These are phyloP conservation scores for Podaxis mareebaensis DNA, from an alignment of 768 basidiomycete genomes.

Conservation along the genomic window DNA sequence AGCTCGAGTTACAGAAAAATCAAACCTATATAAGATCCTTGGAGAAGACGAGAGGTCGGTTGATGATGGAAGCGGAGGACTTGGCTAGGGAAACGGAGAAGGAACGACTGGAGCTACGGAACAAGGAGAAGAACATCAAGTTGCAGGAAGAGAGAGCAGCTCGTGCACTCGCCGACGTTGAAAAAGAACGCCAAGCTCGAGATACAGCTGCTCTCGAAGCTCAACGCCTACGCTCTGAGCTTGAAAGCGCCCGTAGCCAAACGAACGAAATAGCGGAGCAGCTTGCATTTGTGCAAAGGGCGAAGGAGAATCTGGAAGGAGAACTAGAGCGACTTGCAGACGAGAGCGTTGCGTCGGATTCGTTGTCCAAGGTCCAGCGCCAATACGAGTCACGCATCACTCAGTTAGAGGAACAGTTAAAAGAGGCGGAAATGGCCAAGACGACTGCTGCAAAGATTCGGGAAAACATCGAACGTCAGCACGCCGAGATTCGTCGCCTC, in stretches of 20 bases:
- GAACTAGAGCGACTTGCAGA: slow-evolving; percentile 69
- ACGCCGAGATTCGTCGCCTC: slow-evolving; percentile 70
- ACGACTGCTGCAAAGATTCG: slow-evolving; percentile 54
- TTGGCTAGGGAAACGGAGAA: slow-evolving; percentile 70
- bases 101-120: slow-evolving; percentile 63
- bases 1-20: slow-evolving; percentile 74
- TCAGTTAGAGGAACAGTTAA: slow-evolving; percentile 61
- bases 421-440: slow-evolving; percentile 54
- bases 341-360: slow-evolving; percentile 52
- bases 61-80: slow-evolving; percentile 84
- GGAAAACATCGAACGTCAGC: slow-evolving; percentile 65
- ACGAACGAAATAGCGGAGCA: slow-evolving; percentile 56
- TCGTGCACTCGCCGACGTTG: slow-evolving; percentile 57
- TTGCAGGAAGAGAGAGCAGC: slow-evolving; percentile 61
- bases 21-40: slow-evolving; percentile 80
- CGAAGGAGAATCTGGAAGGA: slow-evolving; percentile 65
- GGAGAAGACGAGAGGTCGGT: slow-evolving; percentile 74
- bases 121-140: slow-evolving; percentile 66
- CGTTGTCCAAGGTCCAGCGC: slow-evolving; percentile 60
- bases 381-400: slow-evolving; percentile 65
- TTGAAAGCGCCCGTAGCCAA: slow-evolving; percentile 57
- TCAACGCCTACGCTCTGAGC: slow-evolving; percentile 60
- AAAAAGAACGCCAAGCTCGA: slow-evolving; percentile 66
- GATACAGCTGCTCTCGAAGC: slow-evolving; percentile 66
- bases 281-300: slow-evolving; percentile 51